A percentile compares a stretch with the other conserved stretches of the same genome.
These are phyloP conservation scores for Meira nashicola DNA, from an alignment of 1,284 basidiomycete species.

Conservation along the genomic window DNA sequence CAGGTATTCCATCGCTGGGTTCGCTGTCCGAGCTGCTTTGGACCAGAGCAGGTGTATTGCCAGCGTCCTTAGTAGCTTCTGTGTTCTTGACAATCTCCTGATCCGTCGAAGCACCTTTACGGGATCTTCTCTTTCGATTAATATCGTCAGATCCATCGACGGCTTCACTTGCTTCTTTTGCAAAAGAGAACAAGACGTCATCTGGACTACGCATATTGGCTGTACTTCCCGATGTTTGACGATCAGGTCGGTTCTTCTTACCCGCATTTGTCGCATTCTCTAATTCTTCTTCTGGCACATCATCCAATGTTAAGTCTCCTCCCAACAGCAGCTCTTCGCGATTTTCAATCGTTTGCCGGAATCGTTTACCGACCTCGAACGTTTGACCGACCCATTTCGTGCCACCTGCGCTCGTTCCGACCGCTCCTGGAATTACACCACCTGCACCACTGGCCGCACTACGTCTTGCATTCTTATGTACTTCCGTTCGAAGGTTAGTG, in stretches of 20 bases:
- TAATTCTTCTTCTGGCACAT: constrained; percentile 11
- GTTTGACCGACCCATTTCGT: constrained; percentile 47
- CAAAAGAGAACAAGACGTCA: not conserved
- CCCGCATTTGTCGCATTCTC: constrained; percentile 11
- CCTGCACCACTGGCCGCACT: not conserved
- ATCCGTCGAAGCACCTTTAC: not conserved
- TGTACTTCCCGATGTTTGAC: not conserved
- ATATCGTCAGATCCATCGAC: not conserved
- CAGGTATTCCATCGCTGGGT: constrained; percentile 4
- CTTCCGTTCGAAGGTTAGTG: not conserved
- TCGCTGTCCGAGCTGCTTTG: constrained; percentile 7
- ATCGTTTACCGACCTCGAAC: constrained; percentile 42
- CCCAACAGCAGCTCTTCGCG: constrained; percentile 17
- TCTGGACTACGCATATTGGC: not conserved
- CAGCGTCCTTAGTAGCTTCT: not conserved
- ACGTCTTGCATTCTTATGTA: not conserved
- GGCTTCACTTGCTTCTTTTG: not conserved
- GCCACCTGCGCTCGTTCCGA: constrained; percentile 45
- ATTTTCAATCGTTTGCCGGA: constrained; percentile 35
- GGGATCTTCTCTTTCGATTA: not conserved
- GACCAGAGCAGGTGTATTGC: constrained; percentile 3
- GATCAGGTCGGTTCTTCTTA: not conserved
- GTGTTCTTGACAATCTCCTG: not conserved
- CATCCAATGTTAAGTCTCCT: not conserved
- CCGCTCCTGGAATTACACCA: constrained; percentile 26